Base-by-base conservation (phyloP, 176 grass and related monocot genomes). In the Oryza australiensis region DNA sequence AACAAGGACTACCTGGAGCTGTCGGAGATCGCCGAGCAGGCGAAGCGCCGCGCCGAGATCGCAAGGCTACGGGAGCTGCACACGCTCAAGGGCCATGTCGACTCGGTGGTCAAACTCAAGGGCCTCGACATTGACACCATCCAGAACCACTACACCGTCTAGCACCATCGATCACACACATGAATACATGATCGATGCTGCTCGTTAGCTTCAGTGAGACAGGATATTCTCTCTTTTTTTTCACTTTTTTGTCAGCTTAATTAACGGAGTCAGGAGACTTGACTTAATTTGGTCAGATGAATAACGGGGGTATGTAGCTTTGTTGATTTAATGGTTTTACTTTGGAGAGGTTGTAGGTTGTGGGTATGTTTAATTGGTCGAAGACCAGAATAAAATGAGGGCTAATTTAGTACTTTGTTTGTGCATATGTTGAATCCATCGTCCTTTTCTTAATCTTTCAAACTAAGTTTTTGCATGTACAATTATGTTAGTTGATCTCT, bases 11-110 rank as follows among this genome's bases (percentile, higher is more conserved):
- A 88, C 87, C 66, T 80, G n/a, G 91, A 97, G 65, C 68, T 90
- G 28, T 91, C 94, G 0, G 91, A 94, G 87, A 90, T 97, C 57
- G 94, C 94, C 1, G 94, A 94, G 79, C 94, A 94, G 60, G 94
- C 94, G 41, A 90, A 64, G 68, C 88, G 89, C 33, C 89, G 94
- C 57, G 94, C 94, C 1, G 94, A 97, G 80, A 85, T 94, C 68
- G 94, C 94, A 18, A 95, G 88, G 83, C 78, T 86, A 12, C 34
- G 88, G 67, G 83, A 89, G 79, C 78, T 89, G 24, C 83, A 89
- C 83, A 89, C 88, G 73, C 88, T 89, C 26, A 89, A 89, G 76
- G 88, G 88, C 4, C 88, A 89, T n/a, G 88, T 89, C 24, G 88
- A 89, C 7, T 89, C 88, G 10, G 88, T 90, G n/a, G 88, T 90